Base-by-base conservation (phyloP, 352 stramenopile genomes). In the Blastocystis sp. region DNA sequence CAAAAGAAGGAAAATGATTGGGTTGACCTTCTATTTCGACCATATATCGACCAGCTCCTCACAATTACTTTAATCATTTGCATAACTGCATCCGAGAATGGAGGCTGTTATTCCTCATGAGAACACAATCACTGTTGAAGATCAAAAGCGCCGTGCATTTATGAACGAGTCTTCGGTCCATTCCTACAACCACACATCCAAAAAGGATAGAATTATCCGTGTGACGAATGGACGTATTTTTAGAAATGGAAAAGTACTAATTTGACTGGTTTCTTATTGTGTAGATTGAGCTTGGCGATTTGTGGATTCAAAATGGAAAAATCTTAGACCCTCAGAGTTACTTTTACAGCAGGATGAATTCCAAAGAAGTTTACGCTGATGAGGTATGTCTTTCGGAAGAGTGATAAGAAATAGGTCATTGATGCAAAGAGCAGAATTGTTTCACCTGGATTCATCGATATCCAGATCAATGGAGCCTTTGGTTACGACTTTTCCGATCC, bases 391-490 rank as follows among this genome's bases (percentile, higher is more conserved):
- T 27, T 9, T 32, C 51, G 54, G 42, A 21, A 9, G 51, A 9
- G 21, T 35, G 21, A 14, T 59, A 49, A 39, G 21, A 7, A 24
- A 2, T 63, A 81, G 56, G 77, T 87, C n/a, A 87, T 87, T 32
- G 56, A 87, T 58, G 77, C 59, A 12, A 77, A 74, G 27, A 77
- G 74, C 49, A 19, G n/a, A 5, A 78, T 96, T 67, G 78, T 93
- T 11, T 91, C 92, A 9, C 92, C 93, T 11, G 93, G 93, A 43
- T 95, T 95, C 87, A 93, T 96, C 63, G 93, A 96, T 88, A 58
- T 95, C 35, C 93, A 96, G 89, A 89, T 95, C 63, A 96, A 96
- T 83, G 93, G 93, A 67, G 92, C 90, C 35, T 95, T 92, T 87
- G 93, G 93, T 16, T 88, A 93, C 37, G 93, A 96, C 88, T 96